Evolutionary conservation across 2,329 filamentous ascomycete species (phyloP).

Genomic region (Tolypocladium endophyticum): DNA sequence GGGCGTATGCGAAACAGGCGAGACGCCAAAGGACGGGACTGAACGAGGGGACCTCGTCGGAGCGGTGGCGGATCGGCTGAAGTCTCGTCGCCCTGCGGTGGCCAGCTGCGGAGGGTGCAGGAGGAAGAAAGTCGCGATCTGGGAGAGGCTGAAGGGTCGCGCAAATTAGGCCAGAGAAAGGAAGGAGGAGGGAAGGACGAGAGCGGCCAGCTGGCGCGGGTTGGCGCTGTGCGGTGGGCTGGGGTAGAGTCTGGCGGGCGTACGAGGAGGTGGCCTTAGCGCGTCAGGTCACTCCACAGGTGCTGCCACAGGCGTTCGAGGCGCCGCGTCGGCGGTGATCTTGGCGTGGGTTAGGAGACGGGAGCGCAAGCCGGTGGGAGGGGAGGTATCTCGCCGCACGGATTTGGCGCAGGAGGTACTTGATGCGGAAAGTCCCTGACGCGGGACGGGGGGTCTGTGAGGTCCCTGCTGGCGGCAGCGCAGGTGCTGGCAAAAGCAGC

Average conservation of each 20-base stretch:
- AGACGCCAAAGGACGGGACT: not conserved
- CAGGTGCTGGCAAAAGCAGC: not conserved
- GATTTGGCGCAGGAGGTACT: not conserved
- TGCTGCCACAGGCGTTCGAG: not conserved
- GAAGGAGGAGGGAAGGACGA: not conserved
- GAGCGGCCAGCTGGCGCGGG: not conserved
- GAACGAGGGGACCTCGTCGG: not conserved
- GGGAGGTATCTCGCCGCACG: not conserved
- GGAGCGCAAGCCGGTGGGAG: not conserved
- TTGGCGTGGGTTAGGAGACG: not conserved
- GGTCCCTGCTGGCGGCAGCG: not conserved
- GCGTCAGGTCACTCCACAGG: not conserved
- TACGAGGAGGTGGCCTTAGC: not conserved
- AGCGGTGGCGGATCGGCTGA: slow-evolving; percentile 1
- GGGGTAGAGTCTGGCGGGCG: not conserved
- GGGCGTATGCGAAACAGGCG: not conserved
- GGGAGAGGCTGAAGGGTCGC: slow-evolving; percentile 2
- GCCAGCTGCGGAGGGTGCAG: slow-evolving; percentile 4
- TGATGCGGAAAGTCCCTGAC: not conserved
- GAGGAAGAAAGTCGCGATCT: slow-evolving; percentile 3
- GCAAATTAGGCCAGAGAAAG: slow-evolving; percentile 1
- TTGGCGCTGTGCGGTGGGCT: not conserved
- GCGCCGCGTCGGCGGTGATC: not conserved
- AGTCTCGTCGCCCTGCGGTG: slow-evolving; percentile 4
- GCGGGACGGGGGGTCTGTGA: not conserved